Base-by-base conservation (phyloP, 106 monocot genomes). In the Dendrobium catenatum region DNA sequence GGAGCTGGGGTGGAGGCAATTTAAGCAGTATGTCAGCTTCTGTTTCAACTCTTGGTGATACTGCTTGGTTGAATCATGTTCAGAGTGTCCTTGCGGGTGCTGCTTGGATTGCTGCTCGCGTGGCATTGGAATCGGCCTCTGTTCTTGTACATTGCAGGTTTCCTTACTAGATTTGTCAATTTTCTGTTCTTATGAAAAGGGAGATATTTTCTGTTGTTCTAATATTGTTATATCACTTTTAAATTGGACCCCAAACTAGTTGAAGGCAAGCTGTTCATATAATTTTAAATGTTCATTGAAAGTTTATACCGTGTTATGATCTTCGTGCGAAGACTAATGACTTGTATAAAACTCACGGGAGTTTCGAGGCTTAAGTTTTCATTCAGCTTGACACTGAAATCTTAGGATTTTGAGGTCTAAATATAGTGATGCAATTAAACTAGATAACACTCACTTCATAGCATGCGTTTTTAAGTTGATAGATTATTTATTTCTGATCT, bases 81-180 rank as follows among this genome's bases (percentile, higher is more conserved):
- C 98, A 99, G 80, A 95, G 84, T 77, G 84, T 99, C 31, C 84
- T 99, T 16, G 90, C 93, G 87, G 98, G 98, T 68, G 86, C 98
- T 89, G 91, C 93, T 80, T 99, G 98, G 98, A 99, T 99, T 88
- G 94, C 98, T 83, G 98, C 95, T 73, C 94, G 91, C 76, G 85
- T 99, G 76, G 86, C 85, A 18, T 79, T 91, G 76, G 98, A 99
- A 82, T 91, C 89, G 44, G 88, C 98, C 9, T 93, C 98, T 20
- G 98, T 99, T 88, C 93, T 99, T 78, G 95, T 93, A 26, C 98
- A 99, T 78, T 99, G 98, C 98, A 99, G 98, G 98, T 96, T 82
- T 72, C 18, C 42, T 79, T 48, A 78, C 33, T 77, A 26, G 1
- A 46, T 76, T 29, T 75, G 4, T 81, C 4, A 8, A 5, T 15